Evolutionary conservation across 345 rosid genomes (phyloP), one percentile per base, ranked within the genome.

Genomic region (Jatropha curcas): DNA sequence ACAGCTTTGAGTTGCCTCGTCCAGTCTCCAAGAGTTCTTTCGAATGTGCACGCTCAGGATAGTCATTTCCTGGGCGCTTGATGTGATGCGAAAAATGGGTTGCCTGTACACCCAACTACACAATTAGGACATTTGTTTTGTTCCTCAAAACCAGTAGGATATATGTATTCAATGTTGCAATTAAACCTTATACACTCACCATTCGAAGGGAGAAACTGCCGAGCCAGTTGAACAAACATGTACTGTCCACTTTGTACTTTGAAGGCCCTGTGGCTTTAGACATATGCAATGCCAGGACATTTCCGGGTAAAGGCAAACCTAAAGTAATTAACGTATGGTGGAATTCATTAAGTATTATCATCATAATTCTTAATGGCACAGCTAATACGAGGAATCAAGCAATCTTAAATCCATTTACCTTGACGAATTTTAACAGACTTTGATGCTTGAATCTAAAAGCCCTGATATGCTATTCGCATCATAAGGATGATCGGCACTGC

Each of bases 41-140:
- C 97, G 82, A 72, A 93, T 93, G 79, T 93, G 98, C 43, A 93
- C 97, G 64, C 98, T 91, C 1, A 93, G 67, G 80, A n/a, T 88
- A 87, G 76, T 89, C 97, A 65, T 93, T 95, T 59, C 92, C 93
- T 0, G 98, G 98, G 98, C 27, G 98, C 87, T n/a, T 1, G 98
- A 93, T 20, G 98, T 93, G 68, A 93, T 93, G n/a, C n/a, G n/a
- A 97, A 93, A 83, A 93, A 93, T 5, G 98, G 98, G 71, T 92
- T n/a, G 98, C 98, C 86, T 88, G 80, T 27, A 19, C 13, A 62
- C 10, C 4, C 12, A 61, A 16, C 7, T 60, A 60, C n/a, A n/a
- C n/a, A n/a, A n/a, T n/a, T n/a, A n/a, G n/a, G n/a, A n/a, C n/a
- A n/a, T n/a, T n/a, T n/a, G n/a, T n/a, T n/a, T n/a, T n/a, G n/a